Conservation (phyloP, 2,329 filamentous ascomycete species). For the Rosellinia necatrix region DNA sequence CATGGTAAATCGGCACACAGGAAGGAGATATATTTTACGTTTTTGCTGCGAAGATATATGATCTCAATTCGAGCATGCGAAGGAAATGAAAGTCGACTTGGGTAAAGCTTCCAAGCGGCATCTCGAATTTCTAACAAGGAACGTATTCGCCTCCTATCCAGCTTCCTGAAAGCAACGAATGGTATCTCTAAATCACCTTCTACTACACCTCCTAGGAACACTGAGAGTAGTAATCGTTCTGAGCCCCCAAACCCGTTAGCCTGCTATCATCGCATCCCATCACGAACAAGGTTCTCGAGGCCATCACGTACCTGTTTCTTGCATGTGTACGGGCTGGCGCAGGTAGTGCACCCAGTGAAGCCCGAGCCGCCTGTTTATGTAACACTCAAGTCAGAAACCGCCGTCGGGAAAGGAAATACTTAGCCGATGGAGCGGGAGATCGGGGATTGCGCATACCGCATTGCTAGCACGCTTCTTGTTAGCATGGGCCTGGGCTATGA, state of each 20-base stretch:
- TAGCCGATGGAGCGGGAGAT: neutral
- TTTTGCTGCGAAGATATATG: too few species aligned
- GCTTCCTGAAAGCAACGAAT: too few species aligned
- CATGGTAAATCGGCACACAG: too few species aligned
- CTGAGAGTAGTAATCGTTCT: conserved; percentile 25
- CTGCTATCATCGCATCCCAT: neutral
- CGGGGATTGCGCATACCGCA: conserved; percentile 18
- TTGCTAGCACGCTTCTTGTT: conserved; percentile 17
- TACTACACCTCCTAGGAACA: conserved; percentile 10
- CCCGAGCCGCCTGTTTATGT: conserved; percentile 25
- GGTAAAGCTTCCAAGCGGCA: too few species aligned
- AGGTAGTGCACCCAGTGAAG: conserved; percentile 31
- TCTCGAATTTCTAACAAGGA: too few species aligned
- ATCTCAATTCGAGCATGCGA: too few species aligned
- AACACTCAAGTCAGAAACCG: neutral
- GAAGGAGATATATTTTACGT: too few species aligned
- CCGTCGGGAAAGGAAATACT: neutral
- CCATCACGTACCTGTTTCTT: conserved; percentile 30
- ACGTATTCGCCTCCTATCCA: too few species aligned
- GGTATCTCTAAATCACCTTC: too few species aligned
- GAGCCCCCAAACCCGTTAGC: neutral
- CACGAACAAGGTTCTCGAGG: too few species aligned
- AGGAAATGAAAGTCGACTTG: too few species aligned
- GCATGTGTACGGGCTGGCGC: conserved; percentile 28
- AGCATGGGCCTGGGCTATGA: neutral